A percentile compares a stretch with the other conserved stretches of the same genome.
phyloP scores from a whole-genome alignment of 192 early-diverging fungal genomes.

The Mortierella hygrophila region DNA sequence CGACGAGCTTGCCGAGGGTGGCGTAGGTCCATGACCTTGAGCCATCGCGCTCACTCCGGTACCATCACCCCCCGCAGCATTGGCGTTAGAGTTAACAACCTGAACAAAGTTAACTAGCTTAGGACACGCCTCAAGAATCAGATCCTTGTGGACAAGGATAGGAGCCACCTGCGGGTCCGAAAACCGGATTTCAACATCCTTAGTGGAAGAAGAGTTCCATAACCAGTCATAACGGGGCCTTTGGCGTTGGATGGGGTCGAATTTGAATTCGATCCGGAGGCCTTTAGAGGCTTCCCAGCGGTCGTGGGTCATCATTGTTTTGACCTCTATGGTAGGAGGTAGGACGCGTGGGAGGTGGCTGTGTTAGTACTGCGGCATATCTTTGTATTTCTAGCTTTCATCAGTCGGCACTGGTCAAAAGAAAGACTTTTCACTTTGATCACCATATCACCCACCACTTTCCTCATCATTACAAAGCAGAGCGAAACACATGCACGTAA shows the following conservation, averaged over 20 bases:
- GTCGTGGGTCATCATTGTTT: neutral
- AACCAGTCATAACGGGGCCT: neutral
- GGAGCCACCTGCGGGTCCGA: neutral
- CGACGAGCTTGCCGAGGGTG: neutral
- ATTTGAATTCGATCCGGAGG: neutral
- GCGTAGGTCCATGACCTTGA: no score
- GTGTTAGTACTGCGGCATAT: neutral
- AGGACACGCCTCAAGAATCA: neutral
- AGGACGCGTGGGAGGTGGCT: neutral
- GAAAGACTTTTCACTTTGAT: neutral
- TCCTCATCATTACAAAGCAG: neutral
- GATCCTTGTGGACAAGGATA: slow-evolving; percentile 1
- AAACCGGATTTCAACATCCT: neutral
- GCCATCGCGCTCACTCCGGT: neutral
- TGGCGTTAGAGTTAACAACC: neutral
- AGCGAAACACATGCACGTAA: neutral
- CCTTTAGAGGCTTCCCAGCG: neutral
- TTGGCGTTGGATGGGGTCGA: neutral
- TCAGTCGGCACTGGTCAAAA: neutral
- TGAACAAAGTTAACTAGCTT: neutral
- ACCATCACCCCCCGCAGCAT: neutral
- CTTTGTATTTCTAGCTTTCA: neutral
- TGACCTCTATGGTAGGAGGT: neutral
- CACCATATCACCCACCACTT: neutral
- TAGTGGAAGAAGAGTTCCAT: neutral